These are phyloP conservation scores for Penicillium italicum DNA, from an alignment of 2,329 filamentous ascomycete genomes.

Conservation along the genomic window DNA sequence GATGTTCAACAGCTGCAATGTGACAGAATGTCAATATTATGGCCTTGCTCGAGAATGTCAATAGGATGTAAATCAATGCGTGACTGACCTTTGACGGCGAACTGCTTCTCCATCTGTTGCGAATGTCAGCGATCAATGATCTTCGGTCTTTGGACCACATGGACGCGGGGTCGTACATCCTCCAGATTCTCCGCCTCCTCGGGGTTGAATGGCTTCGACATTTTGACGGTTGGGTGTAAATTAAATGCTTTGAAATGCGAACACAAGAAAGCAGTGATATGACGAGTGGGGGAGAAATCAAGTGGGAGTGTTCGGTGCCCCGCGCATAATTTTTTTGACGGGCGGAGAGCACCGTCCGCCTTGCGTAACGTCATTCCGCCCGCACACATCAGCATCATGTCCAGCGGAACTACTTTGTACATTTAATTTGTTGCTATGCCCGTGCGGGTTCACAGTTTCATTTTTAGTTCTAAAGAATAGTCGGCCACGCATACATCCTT, in stretches of 20 bases:
- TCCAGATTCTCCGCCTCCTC: constrained; percentile 67
- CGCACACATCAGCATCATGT: background rate
- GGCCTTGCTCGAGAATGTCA: background rate
- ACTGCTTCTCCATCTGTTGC: constrained; percentile 92
- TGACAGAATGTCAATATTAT: constrained; percentile 8
- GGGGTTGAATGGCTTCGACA: constrained; percentile 49
- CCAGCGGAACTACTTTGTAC: background rate
- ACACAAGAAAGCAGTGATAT: constrained; percentile 1
- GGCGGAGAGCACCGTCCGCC: constrained; percentile 27
- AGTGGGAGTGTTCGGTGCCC: constrained; percentile 21
- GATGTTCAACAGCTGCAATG: constrained; percentile 73
- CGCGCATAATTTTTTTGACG: constrained; percentile 34
- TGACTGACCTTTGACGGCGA: constrained; percentile 80
- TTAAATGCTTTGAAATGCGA: background rate
- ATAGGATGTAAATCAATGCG: background rate
- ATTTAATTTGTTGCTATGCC: background rate
- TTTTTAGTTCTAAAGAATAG: too few species aligned
- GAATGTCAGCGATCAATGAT: constrained; percentile 23
- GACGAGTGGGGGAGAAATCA: background rate
- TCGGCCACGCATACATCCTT: too few species aligned
- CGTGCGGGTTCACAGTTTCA: background rate
- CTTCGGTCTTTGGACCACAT: background rate
- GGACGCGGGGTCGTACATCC: constrained; percentile 51
- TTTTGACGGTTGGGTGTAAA: constrained; percentile 22
- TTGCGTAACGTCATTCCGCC: constrained; percentile 20